Evolutionary conservation across 1,284 basidiomycete genomes (phyloP).

Genomic region (Cutaneotrichosporon daszewskae): DNA sequence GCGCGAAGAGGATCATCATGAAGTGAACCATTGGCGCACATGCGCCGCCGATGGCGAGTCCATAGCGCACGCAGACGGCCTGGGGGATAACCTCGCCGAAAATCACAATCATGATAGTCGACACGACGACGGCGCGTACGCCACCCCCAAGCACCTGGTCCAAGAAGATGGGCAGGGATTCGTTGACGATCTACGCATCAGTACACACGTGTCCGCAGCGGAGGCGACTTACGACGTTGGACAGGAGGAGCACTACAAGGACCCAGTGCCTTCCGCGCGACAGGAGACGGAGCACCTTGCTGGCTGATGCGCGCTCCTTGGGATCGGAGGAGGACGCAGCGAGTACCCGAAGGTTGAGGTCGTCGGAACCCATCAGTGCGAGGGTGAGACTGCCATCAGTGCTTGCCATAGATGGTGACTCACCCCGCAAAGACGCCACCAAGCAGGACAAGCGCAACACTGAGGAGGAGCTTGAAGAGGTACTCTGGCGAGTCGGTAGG

Average conservation of each 20-base stretch:
- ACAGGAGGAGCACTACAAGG: constrained; percentile 74
- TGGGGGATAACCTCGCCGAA: constrained; percentile 78
- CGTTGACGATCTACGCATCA: constrained; percentile 65
- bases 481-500: constrained; percentile 43
- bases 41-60: constrained; percentile 82
- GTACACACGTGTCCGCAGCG: neutral
- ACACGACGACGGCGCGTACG: constrained; percentile 69
- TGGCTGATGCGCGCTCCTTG: constrained; percentile 62
- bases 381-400: constrained; percentile 59
- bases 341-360: constrained; percentile 82
- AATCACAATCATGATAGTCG: constrained; percentile 71
- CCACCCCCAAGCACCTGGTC: constrained; percentile 83
- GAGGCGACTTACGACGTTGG: constrained; percentile 67
- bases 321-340: constrained; percentile 69
- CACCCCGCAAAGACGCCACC: constrained; percentile 85
- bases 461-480: constrained; percentile 64
- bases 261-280: constrained; percentile 87
- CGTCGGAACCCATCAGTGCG: constrained; percentile 90
- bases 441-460: constrained; percentile 61
- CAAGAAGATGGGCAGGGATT: constrained; percentile 83
- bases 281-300: constrained; percentile 71
- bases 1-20: constrained; percentile 66
- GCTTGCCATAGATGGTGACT: constrained; percentile 27
- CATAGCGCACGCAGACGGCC: constrained; percentile 79
- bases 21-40: constrained; percentile 71